Evolutionary conservation across 2,329 filamentous ascomycete genomes (phyloP).

Genomic region (Parascedosporium putredinis): DNA sequence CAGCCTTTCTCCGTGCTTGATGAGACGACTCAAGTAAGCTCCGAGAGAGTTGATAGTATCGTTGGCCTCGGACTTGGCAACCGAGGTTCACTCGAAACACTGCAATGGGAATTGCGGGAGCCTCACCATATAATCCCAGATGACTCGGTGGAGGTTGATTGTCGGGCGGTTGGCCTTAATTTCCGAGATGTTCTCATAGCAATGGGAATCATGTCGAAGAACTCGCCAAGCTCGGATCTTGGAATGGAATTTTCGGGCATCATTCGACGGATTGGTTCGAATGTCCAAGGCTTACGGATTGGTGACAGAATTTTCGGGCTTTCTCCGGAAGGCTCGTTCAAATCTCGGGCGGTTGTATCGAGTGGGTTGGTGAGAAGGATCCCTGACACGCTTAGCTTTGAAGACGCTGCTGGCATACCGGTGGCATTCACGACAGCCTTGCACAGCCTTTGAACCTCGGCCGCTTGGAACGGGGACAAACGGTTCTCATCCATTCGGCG

Average conservation of each 20-base stretch:
- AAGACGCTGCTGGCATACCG: constrained; percentile 28
- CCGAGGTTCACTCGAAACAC: constrained; percentile 16
- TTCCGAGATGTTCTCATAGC: constrained; percentile 17
- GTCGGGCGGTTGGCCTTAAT: constrained; percentile 17
- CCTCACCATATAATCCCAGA: constrained; percentile 5
- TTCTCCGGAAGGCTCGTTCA: constrained; percentile 16
- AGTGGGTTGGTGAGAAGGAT: constrained; percentile 25
- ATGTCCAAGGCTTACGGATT: constrained; percentile 50
- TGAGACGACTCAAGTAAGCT: constrained; percentile 11
- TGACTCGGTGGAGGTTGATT: constrained; percentile 16
- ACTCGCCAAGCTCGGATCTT: constrained; percentile 14
- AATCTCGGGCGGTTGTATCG: constrained; percentile 17
- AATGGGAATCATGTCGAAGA: constrained; percentile 13
- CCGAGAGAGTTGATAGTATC: constrained; percentile 6
- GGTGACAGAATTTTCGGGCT: constrained; percentile 56
- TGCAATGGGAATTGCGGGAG: constrained; percentile 16
- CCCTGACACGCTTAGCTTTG: constrained; percentile 25
- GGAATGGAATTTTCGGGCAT: constrained; percentile 22
- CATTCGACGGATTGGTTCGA: constrained; percentile 24
- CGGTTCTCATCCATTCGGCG: constrained; percentile 28
- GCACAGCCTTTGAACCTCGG: constrained; percentile 28
- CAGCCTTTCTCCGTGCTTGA: constrained; percentile 16
- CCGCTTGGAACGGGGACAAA: constrained; percentile 25
- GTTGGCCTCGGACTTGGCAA: constrained; percentile 14
- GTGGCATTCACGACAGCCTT: constrained; percentile 30